Conservation (phyloP, 768 basidiomycete genomes). For the Rhodocollybia butyracea region DNA sequence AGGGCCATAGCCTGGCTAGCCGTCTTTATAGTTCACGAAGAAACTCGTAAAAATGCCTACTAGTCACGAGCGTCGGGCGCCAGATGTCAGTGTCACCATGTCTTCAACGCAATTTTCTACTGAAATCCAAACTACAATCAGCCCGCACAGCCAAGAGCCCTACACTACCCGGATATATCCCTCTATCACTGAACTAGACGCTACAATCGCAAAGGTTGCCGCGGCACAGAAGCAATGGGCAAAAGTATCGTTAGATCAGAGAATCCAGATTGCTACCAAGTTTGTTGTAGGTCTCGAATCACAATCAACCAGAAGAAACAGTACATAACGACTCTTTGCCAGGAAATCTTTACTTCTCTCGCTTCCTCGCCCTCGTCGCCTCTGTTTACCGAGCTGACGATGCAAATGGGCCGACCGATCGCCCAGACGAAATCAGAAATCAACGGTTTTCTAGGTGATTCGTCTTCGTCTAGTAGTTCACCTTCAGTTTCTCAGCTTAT, state of each 20-base stretch:
- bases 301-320: neutral
- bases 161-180: slow-evolving; percentile 68
- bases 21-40: too few species aligned
- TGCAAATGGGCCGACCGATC: slow-evolving; percentile 91
- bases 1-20: too few species aligned
- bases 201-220: slow-evolving; percentile 46
- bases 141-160: slow-evolving; percentile 73
- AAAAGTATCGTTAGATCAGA: slow-evolving; percentile 66
- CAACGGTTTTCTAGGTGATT: slow-evolving; percentile 72
- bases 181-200: slow-evolving; percentile 53
- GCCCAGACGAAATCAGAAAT: slow-evolving; percentile 79
- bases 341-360: slow-evolving; percentile 50
- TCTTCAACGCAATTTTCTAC: too few species aligned
- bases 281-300: slow-evolving; percentile 28
- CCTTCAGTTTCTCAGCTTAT: too few species aligned
- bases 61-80: too few species aligned
- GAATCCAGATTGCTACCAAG: slow-evolving; percentile 59
- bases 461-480: too few species aligned
- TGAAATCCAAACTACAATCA: slow-evolving; percentile 74
- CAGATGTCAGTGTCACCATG: too few species aligned
- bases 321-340: neutral
- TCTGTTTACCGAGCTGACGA: slow-evolving; percentile 70
- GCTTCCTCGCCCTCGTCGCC: slow-evolving; percentile 35
- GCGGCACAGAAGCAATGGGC: slow-evolving; percentile 77
- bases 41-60: too few species aligned